Evolutionary conservation across 345 rosid species (phyloP).

Genomic region (Eucalyptus grandis): DNA sequence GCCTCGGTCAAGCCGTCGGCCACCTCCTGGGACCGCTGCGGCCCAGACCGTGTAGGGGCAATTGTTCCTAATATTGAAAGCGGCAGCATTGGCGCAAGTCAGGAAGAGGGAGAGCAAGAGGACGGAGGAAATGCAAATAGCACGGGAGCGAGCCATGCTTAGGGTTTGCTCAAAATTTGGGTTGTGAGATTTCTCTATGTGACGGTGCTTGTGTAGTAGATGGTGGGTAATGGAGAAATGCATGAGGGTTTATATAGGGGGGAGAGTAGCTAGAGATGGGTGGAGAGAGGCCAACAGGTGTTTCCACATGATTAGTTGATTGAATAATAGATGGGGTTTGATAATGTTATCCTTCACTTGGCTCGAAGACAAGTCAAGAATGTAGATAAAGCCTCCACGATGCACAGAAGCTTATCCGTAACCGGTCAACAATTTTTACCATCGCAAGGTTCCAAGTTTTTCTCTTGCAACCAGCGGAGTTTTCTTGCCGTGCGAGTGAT

Average conservation of each 20-base stretch:
- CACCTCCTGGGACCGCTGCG: slow-evolving; percentile 11
- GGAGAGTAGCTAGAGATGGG: neutral
- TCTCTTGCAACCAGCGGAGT: no score
- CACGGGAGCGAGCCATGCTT: neutral
- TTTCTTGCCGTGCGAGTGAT: no score
- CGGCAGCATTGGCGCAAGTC: neutral
- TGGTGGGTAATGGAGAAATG: neutral
- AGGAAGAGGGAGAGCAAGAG: neutral
- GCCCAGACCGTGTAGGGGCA: slow-evolving; percentile 20
- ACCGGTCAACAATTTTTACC: neutral
- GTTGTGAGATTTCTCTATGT: neutral
- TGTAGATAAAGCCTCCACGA: neutral
- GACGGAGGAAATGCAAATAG: neutral
- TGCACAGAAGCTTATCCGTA: neutral
- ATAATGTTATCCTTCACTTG: neutral
- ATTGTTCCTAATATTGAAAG: slow-evolving; percentile 1
- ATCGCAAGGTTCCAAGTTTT: no score
- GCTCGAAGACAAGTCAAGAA: neutral
- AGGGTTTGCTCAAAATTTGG: neutral
- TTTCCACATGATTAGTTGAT: neutral
- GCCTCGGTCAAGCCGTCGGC: neutral
- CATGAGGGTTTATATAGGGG: neutral
- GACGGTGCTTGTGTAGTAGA: neutral
- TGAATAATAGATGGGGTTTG: neutral
- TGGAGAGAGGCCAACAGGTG: neutral